Conservation (phyloP, 441 rosid species). For the Eugenia klotzschiana region DNA sequence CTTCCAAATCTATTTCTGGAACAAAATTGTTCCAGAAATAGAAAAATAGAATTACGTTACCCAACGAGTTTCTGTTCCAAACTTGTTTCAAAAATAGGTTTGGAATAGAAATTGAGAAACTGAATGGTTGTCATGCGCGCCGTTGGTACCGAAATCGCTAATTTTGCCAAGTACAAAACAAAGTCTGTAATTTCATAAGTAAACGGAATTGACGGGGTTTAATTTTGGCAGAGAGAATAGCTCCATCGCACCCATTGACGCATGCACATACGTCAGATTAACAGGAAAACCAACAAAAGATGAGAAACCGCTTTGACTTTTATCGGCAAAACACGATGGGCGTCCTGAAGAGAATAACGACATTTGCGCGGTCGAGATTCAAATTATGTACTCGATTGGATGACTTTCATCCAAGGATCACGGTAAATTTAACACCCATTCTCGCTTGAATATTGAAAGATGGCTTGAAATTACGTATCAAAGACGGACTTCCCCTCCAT, state of each 20-base stretch:
- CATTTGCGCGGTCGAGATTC: neutral
- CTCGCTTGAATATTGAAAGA: neutral
- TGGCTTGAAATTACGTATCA: neutral
- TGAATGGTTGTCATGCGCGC: no score
- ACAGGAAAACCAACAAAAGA: neutral
- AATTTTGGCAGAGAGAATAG: neutral
- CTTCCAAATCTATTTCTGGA: no score
- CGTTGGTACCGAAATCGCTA: neutral
- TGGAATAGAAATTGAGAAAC: no score
- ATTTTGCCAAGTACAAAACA: neutral
- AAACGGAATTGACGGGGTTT: neutral
- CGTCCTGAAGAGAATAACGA: neutral
- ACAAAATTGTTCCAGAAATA: no score
- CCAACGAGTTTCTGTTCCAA: no score
- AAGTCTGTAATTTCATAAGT: neutral
- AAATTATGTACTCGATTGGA: neutral
- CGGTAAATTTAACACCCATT: neutral
- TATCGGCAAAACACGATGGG: neutral
- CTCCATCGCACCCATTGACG: neutral
- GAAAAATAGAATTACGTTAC: no score
- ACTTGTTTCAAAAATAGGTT: no score
- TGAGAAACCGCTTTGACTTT: neutral
- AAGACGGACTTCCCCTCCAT: neutral
- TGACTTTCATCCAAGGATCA: neutral
- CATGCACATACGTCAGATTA: neutral